Evolutionary conservation across 768 basidiomycete genomes (phyloP), one percentile per base, ranked within the genome.

Genomic region (Suillus fuscotomentosus): DNA sequence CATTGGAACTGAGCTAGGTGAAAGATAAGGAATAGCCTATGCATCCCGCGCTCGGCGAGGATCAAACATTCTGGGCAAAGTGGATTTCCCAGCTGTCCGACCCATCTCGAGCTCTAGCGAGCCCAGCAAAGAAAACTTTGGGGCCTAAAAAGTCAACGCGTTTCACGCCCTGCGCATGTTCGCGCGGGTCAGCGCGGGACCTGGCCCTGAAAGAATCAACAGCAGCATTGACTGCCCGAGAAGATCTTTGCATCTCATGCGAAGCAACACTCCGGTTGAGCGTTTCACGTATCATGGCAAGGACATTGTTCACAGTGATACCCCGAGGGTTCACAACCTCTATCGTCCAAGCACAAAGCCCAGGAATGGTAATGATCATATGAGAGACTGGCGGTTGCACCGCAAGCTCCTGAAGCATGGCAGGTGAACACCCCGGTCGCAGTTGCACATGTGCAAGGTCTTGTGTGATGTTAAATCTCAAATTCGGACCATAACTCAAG

Each of bases 101-200:
- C 5, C 72, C 75, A 10, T 71, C 68, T 51, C 64, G 67, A 38
- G 74, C 68, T 54, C 62, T 65, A 10, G 68, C 65, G n/a, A 80
- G 54, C 3, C 79, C 79, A 3, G 63, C 69, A 43, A 79, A 80
- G 39, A 61, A 64, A 53, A 71, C 67, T 24, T 71, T 70, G 2
- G 66, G 70, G 39, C 77, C 76, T 63, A 80, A 70, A 67, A 78
- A 78, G 67, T 80, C 79, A 41, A 80, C 73, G 70, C 78, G 67
- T 71, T 78, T 80, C 36, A 80, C 66, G 15, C 79, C 79, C 70
- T 80, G 79, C 69, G 67, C 66, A 70, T 66, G 73, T 71, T 80
- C 78, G 70, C 69, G 67, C 68, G 72, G 72, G 64, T 76, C 76
- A 68, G 72, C 63, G 61, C 34, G 54, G 13, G 71, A 69, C 66